Conservation (phyloP, 2,329 filamentous ascomycete genomes). For the Paecilomyces variotii region DNA sequence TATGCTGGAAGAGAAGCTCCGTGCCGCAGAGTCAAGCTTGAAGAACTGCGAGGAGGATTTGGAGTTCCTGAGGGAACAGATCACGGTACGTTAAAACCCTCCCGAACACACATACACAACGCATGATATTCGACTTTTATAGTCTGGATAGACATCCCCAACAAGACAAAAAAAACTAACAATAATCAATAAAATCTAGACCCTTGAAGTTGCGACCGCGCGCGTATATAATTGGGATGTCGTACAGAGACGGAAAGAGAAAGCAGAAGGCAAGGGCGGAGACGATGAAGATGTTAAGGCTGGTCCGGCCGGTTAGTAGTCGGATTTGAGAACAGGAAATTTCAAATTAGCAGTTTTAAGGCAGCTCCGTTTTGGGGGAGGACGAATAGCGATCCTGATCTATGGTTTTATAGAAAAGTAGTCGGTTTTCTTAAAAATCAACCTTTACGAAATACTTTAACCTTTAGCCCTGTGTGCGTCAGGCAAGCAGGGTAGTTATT, state of each 20-base stretch:
- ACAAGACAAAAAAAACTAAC: background rate
- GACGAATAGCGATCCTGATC: background rate
- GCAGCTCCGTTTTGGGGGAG: background rate
- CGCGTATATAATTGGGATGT: conserved; percentile 99
- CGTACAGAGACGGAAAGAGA: conserved; percentile 88
- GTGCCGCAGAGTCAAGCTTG: conserved; percentile 69
- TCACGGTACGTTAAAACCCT: conserved; percentile 60
- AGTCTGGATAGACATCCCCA: conserved; percentile 5
- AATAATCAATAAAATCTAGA: conserved; percentile 44
- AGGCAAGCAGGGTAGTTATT: too few relatives aligned
- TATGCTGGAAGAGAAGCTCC: conserved; percentile 68
- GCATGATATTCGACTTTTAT: background rate
- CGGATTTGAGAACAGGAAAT: background rate
- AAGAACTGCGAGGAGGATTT: conserved; percentile 92
- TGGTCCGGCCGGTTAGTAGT: background rate
- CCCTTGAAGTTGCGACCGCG: conserved; percentile 91
- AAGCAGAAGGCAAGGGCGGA: conserved; percentile 44
- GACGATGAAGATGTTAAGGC: conserved; percentile 38
- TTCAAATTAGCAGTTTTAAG: background rate
- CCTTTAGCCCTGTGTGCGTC: too few relatives aligned
- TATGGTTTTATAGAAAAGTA: background rate
- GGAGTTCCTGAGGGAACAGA: conserved; percentile 91
- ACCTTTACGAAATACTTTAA: too few relatives aligned
- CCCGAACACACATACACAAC: background rate
- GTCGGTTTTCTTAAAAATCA: background rate